These are phyloP conservation scores for Talaromyces verruculosus DNA, from an alignment of 2,329 filamentous ascomycete species.

Conservation along the genomic window DNA sequence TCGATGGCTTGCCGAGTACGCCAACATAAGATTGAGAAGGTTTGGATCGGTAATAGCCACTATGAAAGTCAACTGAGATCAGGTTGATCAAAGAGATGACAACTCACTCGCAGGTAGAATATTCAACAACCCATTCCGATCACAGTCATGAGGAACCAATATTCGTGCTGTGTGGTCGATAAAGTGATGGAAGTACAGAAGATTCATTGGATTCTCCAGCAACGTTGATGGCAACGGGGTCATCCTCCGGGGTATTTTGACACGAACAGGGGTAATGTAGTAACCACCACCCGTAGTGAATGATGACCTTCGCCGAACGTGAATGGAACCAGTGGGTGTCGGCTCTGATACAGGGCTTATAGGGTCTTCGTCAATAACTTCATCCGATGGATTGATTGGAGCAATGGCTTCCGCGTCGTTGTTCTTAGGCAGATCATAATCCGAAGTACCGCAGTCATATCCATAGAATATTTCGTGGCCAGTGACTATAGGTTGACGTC, in stretches of 20 bases:
- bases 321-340: slow-evolving; percentile 14
- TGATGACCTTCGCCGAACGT: slow-evolving; percentile 35
- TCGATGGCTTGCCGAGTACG: slow-evolving; percentile 81
- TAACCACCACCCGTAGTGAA: slow-evolving; percentile 64
- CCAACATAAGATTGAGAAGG: slow-evolving; percentile 72
- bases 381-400: slow-evolving; percentile 43
- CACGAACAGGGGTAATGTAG: slow-evolving; percentile 66
- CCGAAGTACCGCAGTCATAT: slow-evolving; percentile 67
- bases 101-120: slow-evolving; percentile 62
- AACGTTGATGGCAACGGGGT: slow-evolving; percentile 59
- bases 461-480: slow-evolving; percentile 57
- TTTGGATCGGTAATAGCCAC: slow-evolving; percentile 53
- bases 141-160: slow-evolving; percentile 62
- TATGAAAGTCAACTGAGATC: slow-evolving; percentile 23
- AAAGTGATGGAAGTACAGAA: slow-evolving; percentile 73
- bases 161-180: slow-evolving; percentile 76
- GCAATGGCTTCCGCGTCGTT: slow-evolving; percentile 68
- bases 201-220: slow-evolving; percentile 73
- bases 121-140: slow-evolving; percentile 60
- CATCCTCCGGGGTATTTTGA: slow-evolving; percentile 60
- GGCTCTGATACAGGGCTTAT: slow-evolving; percentile 15
- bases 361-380: slow-evolving; percentile 25
- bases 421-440: slow-evolving; percentile 69
- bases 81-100: background rate
- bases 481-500: slow-evolving; percentile 22